Evolutionary conservation across 2,329 filamentous ascomycete genomes (phyloP).

Genomic region (Geosmithia flava): DNA sequence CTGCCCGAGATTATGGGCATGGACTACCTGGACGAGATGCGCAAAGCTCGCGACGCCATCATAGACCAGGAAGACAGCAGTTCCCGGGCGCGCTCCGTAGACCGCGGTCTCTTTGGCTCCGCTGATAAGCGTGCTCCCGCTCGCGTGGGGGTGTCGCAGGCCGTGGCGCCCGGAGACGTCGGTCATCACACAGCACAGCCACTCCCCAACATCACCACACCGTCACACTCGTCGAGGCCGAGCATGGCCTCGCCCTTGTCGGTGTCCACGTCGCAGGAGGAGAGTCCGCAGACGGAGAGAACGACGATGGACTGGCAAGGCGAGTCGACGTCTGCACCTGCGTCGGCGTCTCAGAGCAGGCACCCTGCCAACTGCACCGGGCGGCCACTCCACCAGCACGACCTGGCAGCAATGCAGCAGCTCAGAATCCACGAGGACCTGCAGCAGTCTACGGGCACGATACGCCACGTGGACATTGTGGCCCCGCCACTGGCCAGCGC

Average conservation of each 20-base stretch:
- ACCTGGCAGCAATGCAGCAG: too few species aligned
- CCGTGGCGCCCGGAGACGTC: conserved; percentile 47
- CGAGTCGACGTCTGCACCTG: neutral
- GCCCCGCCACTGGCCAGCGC: neutral
- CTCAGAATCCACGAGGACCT: neutral
- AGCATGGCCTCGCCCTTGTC: conserved; percentile 22
- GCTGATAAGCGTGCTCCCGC: conserved; percentile 53
- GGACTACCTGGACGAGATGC: conserved; percentile 23
- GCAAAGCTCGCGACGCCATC: conserved; percentile 27
- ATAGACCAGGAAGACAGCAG: conserved; percentile 25
- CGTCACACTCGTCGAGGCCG: conserved; percentile 3
- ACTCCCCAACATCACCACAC: neutral
- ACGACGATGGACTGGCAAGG: neutral
- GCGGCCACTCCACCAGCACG: too few species aligned
- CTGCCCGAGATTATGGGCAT: neutral
- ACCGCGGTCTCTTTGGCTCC: conserved; percentile 45
- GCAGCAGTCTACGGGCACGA: conserved; percentile 1
- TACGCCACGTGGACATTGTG: conserved; percentile 3
- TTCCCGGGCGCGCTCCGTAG: conserved; percentile 48
- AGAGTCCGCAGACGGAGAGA: conserved; percentile 9
- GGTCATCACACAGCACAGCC: conserved; percentile 9
- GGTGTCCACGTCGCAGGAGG: conserved; percentile 15
- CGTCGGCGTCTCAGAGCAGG: neutral
- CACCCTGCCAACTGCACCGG: neutral
- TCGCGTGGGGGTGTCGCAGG: conserved; percentile 49